Conservation (phyloP, 2,329 filamentous ascomycete genomes). For the Apiospora kogelbergensis region DNA sequence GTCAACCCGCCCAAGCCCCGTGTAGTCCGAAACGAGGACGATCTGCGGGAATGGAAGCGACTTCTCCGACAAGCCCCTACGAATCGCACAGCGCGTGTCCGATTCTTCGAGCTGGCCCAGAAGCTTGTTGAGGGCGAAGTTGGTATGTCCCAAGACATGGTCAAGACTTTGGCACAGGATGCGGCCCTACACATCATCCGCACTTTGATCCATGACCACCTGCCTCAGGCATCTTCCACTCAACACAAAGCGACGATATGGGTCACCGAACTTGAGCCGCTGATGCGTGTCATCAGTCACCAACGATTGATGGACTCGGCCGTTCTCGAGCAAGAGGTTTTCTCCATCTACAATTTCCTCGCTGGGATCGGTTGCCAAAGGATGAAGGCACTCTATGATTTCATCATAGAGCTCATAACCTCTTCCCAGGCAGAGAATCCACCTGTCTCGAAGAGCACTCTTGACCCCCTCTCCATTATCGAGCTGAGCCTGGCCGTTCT, state of each 20-base stretch:
- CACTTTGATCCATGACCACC: constrained; percentile 23
- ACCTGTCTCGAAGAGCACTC: constrained; percentile 2
- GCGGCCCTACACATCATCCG: constrained; percentile 29
- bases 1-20: not conserved
- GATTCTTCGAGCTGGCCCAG: constrained; percentile 31
- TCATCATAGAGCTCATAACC: constrained; percentile 25
- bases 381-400: constrained; percentile 33
- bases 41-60: constrained; percentile 42
- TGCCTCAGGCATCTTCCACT: constrained; percentile 13
- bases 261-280: constrained; percentile 27
- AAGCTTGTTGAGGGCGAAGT: constrained; percentile 32
- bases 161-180: constrained; percentile 29
- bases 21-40: constrained; percentile 32
- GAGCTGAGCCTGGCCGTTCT: constrained; percentile 31
- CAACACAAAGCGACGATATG: constrained; percentile 22
- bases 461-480: not conserved
- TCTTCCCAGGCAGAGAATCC: not conserved
- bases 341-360: constrained; percentile 34
- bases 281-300: constrained; percentile 38
- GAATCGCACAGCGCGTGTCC: constrained; percentile 12
- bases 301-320: constrained; percentile 34
- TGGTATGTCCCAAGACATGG: constrained; percentile 28
- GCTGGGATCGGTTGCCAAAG: constrained; percentile 33
- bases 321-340: constrained; percentile 38
- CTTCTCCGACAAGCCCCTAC: constrained; percentile 16